Percentiles rank a stretch among this genome's conserved stretches.
Evolutionary conservation across 78 protist genomes (phyloP).

Genomic region (Dictyostelium purpureum): DNA sequence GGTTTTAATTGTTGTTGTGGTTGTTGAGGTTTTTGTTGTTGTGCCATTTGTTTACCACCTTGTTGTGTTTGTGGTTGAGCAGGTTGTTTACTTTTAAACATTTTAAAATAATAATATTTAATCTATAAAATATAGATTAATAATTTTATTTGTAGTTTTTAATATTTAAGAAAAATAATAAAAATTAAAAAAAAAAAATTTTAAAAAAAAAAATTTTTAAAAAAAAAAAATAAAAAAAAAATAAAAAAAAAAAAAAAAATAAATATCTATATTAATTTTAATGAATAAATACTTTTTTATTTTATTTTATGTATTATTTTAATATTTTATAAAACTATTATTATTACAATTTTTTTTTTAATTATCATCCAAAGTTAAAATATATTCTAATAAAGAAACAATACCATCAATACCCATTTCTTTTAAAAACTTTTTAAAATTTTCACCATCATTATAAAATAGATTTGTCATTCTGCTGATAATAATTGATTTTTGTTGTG

Average conservation of each 20-base stretch:
- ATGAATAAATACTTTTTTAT: too few relatives aligned
- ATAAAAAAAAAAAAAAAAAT: too few relatives aligned
- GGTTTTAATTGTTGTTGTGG: constrained; percentile 26
- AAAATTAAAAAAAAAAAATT: too few relatives aligned
- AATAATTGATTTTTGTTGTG: neutral
- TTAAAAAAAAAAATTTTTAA: too few relatives aligned
- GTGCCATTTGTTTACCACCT: too few relatives aligned
- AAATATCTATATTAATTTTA: too few relatives aligned
- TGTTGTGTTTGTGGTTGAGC: neutral
- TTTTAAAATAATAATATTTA: too few relatives aligned
- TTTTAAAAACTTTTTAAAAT: constrained; percentile 33
- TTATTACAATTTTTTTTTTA: neutral
- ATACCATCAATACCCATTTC: constrained; percentile 63
- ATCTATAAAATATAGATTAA: too few relatives aligned
- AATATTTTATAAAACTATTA: neutral
- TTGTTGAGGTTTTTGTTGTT: constrained; percentile 53
- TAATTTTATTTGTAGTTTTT: too few relatives aligned
- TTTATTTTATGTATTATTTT: too few relatives aligned
- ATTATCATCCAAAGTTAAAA: constrained; percentile 41
- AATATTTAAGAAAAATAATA: too few relatives aligned
- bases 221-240: too few relatives aligned
- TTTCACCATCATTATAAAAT: constrained; percentile 41
- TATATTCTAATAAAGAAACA: constrained; percentile 44
- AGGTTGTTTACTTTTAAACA: constrained; percentile 3
- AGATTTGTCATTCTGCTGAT: constrained; percentile 31